These are phyloP conservation scores for Onygenales sp. DNA, from an alignment of 2,329 filamentous ascomycete genomes.

Conservation along the genomic window DNA sequence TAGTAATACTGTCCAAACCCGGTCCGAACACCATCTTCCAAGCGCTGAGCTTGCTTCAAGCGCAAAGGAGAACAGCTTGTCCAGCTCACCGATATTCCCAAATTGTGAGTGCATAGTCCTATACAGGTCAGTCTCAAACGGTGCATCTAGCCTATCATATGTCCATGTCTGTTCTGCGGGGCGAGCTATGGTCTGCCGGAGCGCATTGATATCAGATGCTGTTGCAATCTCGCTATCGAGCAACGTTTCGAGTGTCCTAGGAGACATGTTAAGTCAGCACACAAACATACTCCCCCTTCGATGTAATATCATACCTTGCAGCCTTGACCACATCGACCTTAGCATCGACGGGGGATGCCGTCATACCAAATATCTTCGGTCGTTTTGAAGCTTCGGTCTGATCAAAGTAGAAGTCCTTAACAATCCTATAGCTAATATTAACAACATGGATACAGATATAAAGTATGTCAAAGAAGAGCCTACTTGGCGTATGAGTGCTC, in stretches of 20 bases:
- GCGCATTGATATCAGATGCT: conserved; percentile 49
- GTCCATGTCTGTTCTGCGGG: conserved; percentile 50
- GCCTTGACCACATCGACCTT: conserved; percentile 63
- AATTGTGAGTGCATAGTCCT: conserved; percentile 45
- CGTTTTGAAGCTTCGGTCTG: conserved; percentile 37
- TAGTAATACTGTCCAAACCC: conserved; percentile 65
- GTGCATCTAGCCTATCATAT: conserved; percentile 44
- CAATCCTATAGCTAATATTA: conserved; percentile 46
- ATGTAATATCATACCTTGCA: conserved; percentile 36
- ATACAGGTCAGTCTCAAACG: conserved; percentile 58
- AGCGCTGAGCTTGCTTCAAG: conserved; percentile 54
- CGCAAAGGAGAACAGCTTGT: conserved; percentile 51
- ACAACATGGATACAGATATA: not conserved
- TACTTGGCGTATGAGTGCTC: conserved; percentile 75
- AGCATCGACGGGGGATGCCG: conserved; percentile 85
- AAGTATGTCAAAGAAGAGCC: not conserved
- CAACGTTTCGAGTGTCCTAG: conserved; percentile 60
- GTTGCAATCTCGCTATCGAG: conserved; percentile 80
- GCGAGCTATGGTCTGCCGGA: conserved; percentile 49
- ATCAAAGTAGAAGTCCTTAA: conserved; percentile 71
- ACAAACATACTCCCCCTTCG: not conserved
- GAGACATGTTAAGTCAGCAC: conserved; percentile 6
- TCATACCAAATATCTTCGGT: conserved; percentile 90
- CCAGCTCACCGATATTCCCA: conserved; percentile 44
- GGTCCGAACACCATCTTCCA: conserved; percentile 76